Evolutionary conservation across 495 filamentous ascomycete genomes (phyloP).

Genomic region (Aspergillus ostianus): DNA sequence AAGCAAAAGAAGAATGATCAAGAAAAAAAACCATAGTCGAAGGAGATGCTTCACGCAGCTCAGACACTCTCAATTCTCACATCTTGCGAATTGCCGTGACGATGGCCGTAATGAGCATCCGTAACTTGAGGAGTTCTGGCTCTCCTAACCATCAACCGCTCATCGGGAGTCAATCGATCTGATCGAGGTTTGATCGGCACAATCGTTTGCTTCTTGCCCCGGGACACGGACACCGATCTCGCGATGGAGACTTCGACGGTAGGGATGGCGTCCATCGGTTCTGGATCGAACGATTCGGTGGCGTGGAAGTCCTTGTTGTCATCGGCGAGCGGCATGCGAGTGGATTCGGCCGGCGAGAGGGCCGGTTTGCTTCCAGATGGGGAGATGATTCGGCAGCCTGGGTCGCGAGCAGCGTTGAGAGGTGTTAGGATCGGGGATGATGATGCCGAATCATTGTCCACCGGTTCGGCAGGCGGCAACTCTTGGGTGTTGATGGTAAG

Average conservation of each 20-base stretch:
- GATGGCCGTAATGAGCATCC: constrained; percentile 31
- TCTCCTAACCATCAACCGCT: constrained; percentile 27
- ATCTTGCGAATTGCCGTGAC: constrained; percentile 37
- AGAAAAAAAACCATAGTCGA: neutral
- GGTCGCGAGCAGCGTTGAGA: constrained; percentile 1
- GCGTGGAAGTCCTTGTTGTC: constrained; percentile 13
- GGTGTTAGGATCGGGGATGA: constrained; percentile 18
- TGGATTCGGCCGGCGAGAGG: constrained; percentile 14
- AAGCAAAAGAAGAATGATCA: neutral
- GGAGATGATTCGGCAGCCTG: constrained; percentile 17
- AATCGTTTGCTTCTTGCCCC: constrained; percentile 35
- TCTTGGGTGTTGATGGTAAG: constrained; percentile 19
- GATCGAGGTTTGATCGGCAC: constrained; percentile 33
- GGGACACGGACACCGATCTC: constrained; percentile 40
- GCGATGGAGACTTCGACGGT: constrained; percentile 41
- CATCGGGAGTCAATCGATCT: constrained; percentile 25
- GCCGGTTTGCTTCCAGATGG: constrained; percentile 11
- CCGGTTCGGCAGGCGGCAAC: constrained; percentile 7
- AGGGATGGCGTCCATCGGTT: constrained; percentile 14
- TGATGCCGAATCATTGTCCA: constrained; percentile 9
- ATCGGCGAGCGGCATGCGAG: constrained; percentile 19
- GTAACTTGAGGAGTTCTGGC: constrained; percentile 29
- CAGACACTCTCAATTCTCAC: constrained; percentile 33
- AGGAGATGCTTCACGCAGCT: neutral
- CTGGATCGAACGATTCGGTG: neutral